These are phyloP conservation scores for Carallia pectinifolia DNA, from an alignment of 345 rosid genomes.

Conservation along the genomic window DNA sequence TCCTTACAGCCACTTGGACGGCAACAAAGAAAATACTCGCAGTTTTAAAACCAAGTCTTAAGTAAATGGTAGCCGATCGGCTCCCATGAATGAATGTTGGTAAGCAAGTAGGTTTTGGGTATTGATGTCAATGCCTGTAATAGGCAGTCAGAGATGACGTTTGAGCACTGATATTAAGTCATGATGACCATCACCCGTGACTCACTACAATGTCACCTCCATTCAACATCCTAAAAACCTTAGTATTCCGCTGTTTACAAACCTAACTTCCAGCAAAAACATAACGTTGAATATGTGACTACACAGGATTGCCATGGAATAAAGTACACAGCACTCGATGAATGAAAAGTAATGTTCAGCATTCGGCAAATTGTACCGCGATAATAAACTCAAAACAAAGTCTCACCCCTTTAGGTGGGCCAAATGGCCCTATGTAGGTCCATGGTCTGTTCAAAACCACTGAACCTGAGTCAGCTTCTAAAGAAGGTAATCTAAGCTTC, in stretches of 20 bases:
- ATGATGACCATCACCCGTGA: neutral
- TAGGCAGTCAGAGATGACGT: neutral
- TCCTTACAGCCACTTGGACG: neutral
- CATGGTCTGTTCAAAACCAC: slow-evolving; percentile 49
- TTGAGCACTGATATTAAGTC: neutral
- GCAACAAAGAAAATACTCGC: neutral
- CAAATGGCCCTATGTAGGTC: slow-evolving; percentile 53
- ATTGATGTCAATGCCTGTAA: too few relatives aligned
- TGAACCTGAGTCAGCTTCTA: slow-evolving; percentile 55
- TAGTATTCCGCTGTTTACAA: neutral
- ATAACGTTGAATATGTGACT: slow-evolving; percentile 1
- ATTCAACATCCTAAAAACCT: neutral
- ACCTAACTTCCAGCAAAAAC: neutral
- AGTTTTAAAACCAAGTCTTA: neutral
- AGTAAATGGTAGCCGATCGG: too few relatives aligned
- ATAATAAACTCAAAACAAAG: neutral
- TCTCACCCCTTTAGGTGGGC: slow-evolving; percentile 62
- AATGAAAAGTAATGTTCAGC: neutral
- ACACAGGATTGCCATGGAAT: neutral
- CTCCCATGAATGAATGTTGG: too few relatives aligned
- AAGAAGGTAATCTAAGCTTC: slow-evolving; percentile 72
- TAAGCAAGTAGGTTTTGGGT: too few relatives aligned
- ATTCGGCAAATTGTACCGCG: neutral
- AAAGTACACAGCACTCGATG: neutral
- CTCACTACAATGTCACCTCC: neutral